Evolutionary conservation across 2,329 filamentous ascomycete genomes (phyloP).

Genomic region (Talaromyces atroroseus): DNA sequence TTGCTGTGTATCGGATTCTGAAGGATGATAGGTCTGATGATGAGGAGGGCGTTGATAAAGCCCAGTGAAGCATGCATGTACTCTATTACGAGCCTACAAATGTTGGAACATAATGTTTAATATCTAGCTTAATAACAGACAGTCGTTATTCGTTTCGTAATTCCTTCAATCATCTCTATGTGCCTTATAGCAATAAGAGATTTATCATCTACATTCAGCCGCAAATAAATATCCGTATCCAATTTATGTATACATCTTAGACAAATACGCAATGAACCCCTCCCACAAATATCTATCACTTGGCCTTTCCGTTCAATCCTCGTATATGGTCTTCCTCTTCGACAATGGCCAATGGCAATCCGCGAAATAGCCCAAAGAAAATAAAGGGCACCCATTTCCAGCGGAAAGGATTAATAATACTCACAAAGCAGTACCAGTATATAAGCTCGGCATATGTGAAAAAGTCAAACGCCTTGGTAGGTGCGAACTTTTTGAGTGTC

Average conservation of each 20-base stretch:
- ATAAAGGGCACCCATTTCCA: constrained; percentile 90
- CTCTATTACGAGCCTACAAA: too few species aligned
- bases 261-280: too few species aligned
- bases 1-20: constrained; percentile 1
- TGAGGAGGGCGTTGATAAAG: background rate
- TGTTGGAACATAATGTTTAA: background rate
- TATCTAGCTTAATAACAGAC: background rate
- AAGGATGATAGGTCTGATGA: constrained; percentile 13
- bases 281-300: background rate
- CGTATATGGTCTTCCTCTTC: constrained; percentile 57
- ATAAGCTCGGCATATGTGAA: constrained; percentile 81
- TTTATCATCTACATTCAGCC: too few species aligned
- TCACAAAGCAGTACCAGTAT: constrained; percentile 79
- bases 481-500: constrained; percentile 62
- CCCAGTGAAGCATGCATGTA: background rate
- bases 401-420: constrained; percentile 74
- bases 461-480: constrained; percentile 76
- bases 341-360: constrained; percentile 62
- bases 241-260: too few species aligned
- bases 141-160: too few species aligned
- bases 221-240: too few species aligned
- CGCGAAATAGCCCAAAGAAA: constrained; percentile 66
- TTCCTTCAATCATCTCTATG: background rate
- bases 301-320: constrained; percentile 14
- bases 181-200: background rate